Conservation (phyloP, 495 filamentous ascomycete genomes). For the Aspergillus sparsus region DNA sequence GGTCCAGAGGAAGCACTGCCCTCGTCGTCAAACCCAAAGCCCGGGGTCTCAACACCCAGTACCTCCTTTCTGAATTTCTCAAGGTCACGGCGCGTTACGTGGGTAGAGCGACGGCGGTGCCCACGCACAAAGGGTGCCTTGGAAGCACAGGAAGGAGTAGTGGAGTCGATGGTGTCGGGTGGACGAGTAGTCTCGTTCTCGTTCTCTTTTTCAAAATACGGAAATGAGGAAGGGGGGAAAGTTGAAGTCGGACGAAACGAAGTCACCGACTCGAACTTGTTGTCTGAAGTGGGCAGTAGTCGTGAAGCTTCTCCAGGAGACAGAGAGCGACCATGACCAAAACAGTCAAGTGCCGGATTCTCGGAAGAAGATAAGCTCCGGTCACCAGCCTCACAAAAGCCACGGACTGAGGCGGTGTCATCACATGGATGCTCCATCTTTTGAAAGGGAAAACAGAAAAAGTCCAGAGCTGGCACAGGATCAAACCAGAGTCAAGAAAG, state of each 20-base stretch:
- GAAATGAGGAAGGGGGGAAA: conserved; percentile 1
- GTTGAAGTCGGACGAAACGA: conserved; percentile 3
- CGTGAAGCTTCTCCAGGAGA: conserved; percentile 4
- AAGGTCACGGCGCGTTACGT: conserved; percentile 48
- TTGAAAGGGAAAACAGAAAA: not conserved
- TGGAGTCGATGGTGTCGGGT: conserved; percentile 44
- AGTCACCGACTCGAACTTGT: conserved; percentile 9
- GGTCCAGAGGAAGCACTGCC: conserved; percentile 30
- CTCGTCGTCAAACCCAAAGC: conserved; percentile 37
- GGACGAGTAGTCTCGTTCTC: conserved; percentile 18
- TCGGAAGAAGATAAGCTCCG: conserved; percentile 26
- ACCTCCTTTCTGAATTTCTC: conserved; percentile 48
- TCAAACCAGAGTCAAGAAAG: conserved; percentile 5
- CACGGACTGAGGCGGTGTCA: conserved; percentile 16
- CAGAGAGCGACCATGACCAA: conserved; percentile 20
- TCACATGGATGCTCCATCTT: conserved; percentile 15
- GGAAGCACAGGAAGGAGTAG: conserved; percentile 36
- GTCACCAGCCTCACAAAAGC: conserved; percentile 20
- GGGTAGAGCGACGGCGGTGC: conserved; percentile 51
- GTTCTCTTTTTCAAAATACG: conserved; percentile 4
- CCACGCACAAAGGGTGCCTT: conserved; percentile 46
- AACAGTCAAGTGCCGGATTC: conserved; percentile 30
- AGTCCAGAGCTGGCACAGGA: not conserved
- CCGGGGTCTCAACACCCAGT: conserved; percentile 39
- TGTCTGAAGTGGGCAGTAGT: conserved; percentile 13